Evolutionary conservation across 441 rosid species (phyloP).

Genomic region (Eutrema salsugineum): DNA sequence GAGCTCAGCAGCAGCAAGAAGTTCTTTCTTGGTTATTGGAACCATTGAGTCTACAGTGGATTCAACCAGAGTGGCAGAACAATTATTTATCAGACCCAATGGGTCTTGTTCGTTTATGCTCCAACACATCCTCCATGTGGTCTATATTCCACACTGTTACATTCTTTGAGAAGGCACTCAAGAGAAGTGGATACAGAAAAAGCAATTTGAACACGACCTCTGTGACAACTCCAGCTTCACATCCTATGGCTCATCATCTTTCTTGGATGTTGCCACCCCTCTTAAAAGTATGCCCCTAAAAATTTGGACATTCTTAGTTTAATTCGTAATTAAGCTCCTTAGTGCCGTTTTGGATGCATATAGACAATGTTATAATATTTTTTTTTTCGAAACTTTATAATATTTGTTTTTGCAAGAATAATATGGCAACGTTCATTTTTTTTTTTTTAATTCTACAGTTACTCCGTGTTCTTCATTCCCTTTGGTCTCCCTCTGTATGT

Average conservation of each 20-base stretch:
- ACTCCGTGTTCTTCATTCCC: slow-evolving; percentile 79
- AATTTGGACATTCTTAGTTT: not conserved
- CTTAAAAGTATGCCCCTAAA: slow-evolving; percentile 52
- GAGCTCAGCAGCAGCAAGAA: slow-evolving; percentile 94
- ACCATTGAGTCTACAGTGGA: slow-evolving; percentile 94
- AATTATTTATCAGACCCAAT: slow-evolving; percentile 81
- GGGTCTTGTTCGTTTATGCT: slow-evolving; percentile 78
- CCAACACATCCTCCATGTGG: slow-evolving; percentile 82
- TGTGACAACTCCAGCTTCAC: slow-evolving; percentile 38
- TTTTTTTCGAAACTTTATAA: too few relatives aligned
- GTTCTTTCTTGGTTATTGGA: slow-evolving; percentile 92
- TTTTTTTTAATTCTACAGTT: slow-evolving; percentile 53
- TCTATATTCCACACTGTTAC: slow-evolving; percentile 85
- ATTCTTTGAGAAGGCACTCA: slow-evolving; percentile 95
- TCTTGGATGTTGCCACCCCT: slow-evolving; percentile 99
- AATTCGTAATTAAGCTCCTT: not conserved
- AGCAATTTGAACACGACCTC: slow-evolving; percentile 40
- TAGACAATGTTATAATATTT: not conserved
- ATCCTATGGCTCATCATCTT: slow-evolving; percentile 91
- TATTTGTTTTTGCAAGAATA: not conserved
- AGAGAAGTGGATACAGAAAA: slow-evolving; percentile 85
- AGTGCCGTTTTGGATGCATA: not conserved
- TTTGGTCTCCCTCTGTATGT: slow-evolving; percentile 79
- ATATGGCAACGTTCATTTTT: not conserved
- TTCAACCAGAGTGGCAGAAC: slow-evolving; percentile 82